Base-by-base conservation (phyloP, 1,284 basidiomycete genomes). In the Ceratobasidium sp. region DNA sequence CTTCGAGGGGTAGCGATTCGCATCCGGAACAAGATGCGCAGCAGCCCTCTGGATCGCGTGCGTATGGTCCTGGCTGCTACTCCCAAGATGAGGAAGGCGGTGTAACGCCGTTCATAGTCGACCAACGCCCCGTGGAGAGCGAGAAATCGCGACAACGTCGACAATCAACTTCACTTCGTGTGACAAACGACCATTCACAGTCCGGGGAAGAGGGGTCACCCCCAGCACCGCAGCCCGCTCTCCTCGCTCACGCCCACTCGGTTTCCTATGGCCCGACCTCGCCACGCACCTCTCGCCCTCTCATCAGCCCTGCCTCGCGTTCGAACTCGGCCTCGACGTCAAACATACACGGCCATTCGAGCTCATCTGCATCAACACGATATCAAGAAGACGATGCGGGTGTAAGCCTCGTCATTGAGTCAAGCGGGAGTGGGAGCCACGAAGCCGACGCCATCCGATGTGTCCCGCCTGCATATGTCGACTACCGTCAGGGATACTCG, bases 301-400 rank as follows among this genome's bases (percentile, higher is more conserved):
- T 67, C 4, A 17, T 34, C 3, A 13, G 25, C 15, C 25, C 49
- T 1, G 50, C 29, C 17, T 67, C 64, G 13, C 64, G 64, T 1
- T 67, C 64, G 10, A 54, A 43, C n/a, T 67, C 64, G 25, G 1
- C n/a, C 15, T 52, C 60, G 20, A 50, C 60, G 1, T 35, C 31
- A 2, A 32, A 34, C 27, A 3, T 17, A 12, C 31, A 34, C 27
- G 25, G 29, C 15, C 29, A 53, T 8, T 27, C 47, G 20, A 20
- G n/a, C 15, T 53, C 35, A 13, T 20, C 40, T 2, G 64, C 52
- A 20, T 58, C 42, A 13, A 50, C 47, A 7, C 22, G 52, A 40
- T 67, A 67, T 32, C 64, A 67, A 29, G 64, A 67, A 55, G 52
- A 67, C 50, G 64, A 67, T 40, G 64, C 64, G 5, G 64, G 64